Evolutionary conservation across 345 rosid genomes (phyloP), one percentile per base, ranked within the genome.

Genomic region (Psidium guajava): DNA sequence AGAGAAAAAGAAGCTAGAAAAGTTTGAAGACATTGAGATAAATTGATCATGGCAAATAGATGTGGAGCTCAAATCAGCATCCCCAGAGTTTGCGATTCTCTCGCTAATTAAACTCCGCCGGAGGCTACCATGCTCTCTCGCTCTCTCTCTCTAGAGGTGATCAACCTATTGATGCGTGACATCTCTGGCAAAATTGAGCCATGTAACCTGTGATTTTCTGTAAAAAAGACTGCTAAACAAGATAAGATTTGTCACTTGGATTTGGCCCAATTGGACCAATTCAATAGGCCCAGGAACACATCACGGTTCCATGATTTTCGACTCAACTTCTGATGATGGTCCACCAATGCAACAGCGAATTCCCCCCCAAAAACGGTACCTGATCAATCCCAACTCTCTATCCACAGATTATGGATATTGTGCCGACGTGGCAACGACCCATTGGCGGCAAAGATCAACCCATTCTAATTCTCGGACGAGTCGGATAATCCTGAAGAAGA

Each of bases 361-460:
- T 18, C 5, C 80, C 25, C 13, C 25, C 47, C 6, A 21, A 69
- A 20, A 69, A 36, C 77, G 77, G 47, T 36, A 69, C 80, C 80
- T 57, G 87, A 86, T 86, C 82, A 44, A 73, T 82, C 50, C 82
- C 82, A 11, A 1, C 52, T 27, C 84, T 28, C 83, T 55, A 83
- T 57, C 88, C 88, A 86, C 88, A 74, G 15, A 11, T 11, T 83
- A 24, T 28, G 85, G 86, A 84, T 81, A 36, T 32, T 3, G 49
- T 59, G 40, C 74, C 12, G 27, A 50, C 83, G 86, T 86, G 86
- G 84, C 55, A 52, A 18, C 25, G 85, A 22, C 44, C 69, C 54
- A 86, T 83, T 83, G 88, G 88, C 81, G 80, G 47, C 49, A 22
- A 91, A 85, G 40, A 83, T 85, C 52, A 89, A 89, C 85, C 85